Percentiles rank a stretch among this genome's conserved stretches.
These are phyloP conservation scores for Rehmannia glutinosa DNA, from an alignment of 257 asterid species.

Conservation along the genomic window DNA sequence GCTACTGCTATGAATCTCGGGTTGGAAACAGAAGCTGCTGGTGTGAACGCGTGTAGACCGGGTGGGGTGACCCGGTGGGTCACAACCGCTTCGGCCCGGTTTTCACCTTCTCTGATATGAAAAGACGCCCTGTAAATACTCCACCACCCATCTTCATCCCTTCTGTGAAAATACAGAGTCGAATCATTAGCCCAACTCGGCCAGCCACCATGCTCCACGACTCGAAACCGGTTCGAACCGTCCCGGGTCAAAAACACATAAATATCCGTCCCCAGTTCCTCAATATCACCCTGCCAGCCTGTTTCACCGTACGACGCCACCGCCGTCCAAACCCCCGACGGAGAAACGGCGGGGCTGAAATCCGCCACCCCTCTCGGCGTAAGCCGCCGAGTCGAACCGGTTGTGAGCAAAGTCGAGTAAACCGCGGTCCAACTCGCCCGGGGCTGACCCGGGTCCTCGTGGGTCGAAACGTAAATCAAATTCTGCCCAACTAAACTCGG, in stretches of 20 bases:
- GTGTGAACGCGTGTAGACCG: conserved; percentile 92
- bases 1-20: conserved; percentile 73
- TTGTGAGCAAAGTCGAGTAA: conserved; percentile 58
- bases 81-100: conserved; percentile 36
- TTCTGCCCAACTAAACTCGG: conserved; percentile 61
- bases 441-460: conserved; percentile 63
- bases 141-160: conserved; percentile 89
- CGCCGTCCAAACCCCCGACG: conserved; percentile 85
- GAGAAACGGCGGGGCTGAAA: conserved; percentile 92
- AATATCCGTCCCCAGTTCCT: conserved; percentile 69
- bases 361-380: conserved; percentile 71
- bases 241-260: conserved; percentile 61
- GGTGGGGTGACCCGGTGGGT: conserved; percentile 73
- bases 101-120: not conserved
- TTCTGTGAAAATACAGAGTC: conserved; percentile 73
- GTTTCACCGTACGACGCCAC: conserved; percentile 74
- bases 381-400: conserved; percentile 60
- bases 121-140: conserved; percentile 61
- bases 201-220: conserved; percentile 91
- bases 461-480: conserved; percentile 79
- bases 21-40: conserved; percentile 53
- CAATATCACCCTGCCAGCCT: conserved; percentile 81
- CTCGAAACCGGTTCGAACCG: conserved; percentile 71
- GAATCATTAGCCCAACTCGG: conserved; percentile 86
- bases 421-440: conserved; percentile 91